phyloP scores from a whole-genome alignment of 1,284 basidiomycete species.

The Rhizoctonia solani region DNA sequence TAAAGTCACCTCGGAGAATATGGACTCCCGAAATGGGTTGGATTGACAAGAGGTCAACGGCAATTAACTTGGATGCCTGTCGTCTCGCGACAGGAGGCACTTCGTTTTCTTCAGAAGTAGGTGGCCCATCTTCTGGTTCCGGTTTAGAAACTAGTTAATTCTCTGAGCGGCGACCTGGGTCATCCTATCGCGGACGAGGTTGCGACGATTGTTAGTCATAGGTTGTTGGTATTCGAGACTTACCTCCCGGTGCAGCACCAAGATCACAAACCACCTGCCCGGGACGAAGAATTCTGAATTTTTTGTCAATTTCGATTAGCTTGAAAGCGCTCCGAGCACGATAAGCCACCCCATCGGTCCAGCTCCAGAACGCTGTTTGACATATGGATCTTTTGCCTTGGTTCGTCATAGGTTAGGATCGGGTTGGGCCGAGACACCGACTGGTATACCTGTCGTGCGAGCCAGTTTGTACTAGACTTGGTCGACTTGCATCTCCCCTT shows the following conservation, averaged over 20 bases:
- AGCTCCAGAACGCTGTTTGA: slow-evolving; percentile 57
- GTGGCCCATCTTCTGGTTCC: neutral
- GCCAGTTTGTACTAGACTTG: slow-evolving; percentile 59
- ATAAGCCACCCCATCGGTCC: slow-evolving; percentile 49
- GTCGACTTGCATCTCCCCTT: slow-evolving; percentile 39
- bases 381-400: slow-evolving; percentile 61
- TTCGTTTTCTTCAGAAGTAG: slow-evolving; percentile 34
- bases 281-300: slow-evolving; percentile 55
- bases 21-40: slow-evolving; percentile 68
- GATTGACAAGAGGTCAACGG: slow-evolving; percentile 75
- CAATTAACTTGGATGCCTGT: slow-evolving; percentile 62
- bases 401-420: neutral
- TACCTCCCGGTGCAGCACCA: slow-evolving; percentile 79
- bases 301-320: slow-evolving; percentile 69
- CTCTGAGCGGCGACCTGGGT: too few species aligned
- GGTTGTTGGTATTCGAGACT: too few species aligned
- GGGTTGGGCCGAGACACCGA: neutral
- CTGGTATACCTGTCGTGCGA: slow-evolving; percentile 57
- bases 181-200: too few species aligned
- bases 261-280: slow-evolving; percentile 74
- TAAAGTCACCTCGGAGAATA: slow-evolving; percentile 73
- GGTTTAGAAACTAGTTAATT: neutral
- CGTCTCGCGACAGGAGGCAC: neutral
- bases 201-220: too few species aligned
- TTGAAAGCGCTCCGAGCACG: slow-evolving; percentile 86